phyloP scores from a whole-genome alignment of 352 stramenopile species.

The Globisporangium abappressorium region DNA sequence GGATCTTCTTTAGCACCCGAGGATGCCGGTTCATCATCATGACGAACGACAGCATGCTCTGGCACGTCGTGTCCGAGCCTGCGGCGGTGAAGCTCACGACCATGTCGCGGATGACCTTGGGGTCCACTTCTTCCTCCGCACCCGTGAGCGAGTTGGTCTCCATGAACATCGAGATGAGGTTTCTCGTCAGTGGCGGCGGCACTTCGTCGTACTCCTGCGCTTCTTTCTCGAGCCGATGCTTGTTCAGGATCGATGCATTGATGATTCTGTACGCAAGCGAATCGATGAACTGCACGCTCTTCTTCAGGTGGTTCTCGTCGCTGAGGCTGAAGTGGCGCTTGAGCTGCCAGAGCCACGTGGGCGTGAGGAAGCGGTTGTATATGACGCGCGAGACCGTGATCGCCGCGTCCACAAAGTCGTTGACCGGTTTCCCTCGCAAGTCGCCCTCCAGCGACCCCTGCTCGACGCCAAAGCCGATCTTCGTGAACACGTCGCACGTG shows the following conservation, averaged over 20 bases:
- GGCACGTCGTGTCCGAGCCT: slow-evolving; percentile 72
- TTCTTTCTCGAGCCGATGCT: not conserved
- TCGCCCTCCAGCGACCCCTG: not conserved
- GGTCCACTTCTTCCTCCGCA: not conserved
- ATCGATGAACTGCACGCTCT: slow-evolving; percentile 3
- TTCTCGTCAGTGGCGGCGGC: slow-evolving; percentile 1
- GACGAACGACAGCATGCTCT: slow-evolving; percentile 67
- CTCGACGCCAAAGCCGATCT: slow-evolving; percentile 68
- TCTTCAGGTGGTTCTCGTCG: not conserved
- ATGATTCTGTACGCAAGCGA: slow-evolving; percentile 3
- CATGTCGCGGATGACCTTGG: slow-evolving; percentile 1
- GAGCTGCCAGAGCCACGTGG: too few relatives aligned
- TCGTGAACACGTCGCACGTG: slow-evolving; percentile 68
- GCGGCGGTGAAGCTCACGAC: slow-evolving; percentile 66
- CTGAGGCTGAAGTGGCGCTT: too few relatives aligned
- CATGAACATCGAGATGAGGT: slow-evolving; percentile 38
- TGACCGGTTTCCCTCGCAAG: not conserved
- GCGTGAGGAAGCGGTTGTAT: too few relatives aligned
- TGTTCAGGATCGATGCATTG: not conserved
- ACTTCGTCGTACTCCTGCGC: not conserved
- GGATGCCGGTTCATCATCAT: slow-evolving; percentile 66
- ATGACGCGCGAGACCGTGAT: too few relatives aligned
- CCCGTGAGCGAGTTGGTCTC: not conserved
- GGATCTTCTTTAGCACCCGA: slow-evolving; percentile 36
- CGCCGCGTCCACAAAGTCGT: slow-evolving; percentile 2